Base-by-base conservation (phyloP, 805 yeast species). In the Schwanniomyces polymorphus region DNA sequence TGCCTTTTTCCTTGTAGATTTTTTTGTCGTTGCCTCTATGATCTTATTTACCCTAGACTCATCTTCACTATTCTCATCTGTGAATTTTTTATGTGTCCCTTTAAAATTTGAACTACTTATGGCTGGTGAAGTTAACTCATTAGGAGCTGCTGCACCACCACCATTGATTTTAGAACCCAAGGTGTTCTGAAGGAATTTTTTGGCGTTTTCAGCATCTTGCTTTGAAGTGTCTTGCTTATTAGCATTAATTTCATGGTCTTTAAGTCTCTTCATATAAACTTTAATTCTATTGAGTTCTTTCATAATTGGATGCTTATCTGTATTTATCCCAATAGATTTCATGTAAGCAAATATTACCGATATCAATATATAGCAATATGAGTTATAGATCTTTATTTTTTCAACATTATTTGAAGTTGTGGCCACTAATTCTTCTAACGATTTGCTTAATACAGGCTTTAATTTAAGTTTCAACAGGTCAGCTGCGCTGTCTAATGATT, bases 211-310 rank as follows among this genome's bases (percentile, higher is more conserved):
- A 4, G 67, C 60, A 33, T 70, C 68, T 5, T 63, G 63, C n/a
- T 63, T 51, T n/a, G 46, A 44, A 7, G 44, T 25, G n/a, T 58
- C 56, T 6, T 52, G 48, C 37, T 63, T 46, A 47, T 59, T 51
- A 28, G 55, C 44, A 48, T 65, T 41, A 45, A 41, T 28, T 17
- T 68, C 70, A 5, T 74, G 61, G 3, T 59, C 69, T 53, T 80
- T 80, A 31, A 80, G 74, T 57, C 82, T 75, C 33, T 75, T 75
- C 82, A 86, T 85, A 53, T 85, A 86, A n/a, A 73, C 58, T 60
- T 85, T 86, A 35, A 88, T 84, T 50, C 91, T 72, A 7, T 70
- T 74, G 44, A 88, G 68, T 57, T 87, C 95, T 27, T 68, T 68
- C 83, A 84, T 81, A 17, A 90, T 78, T 2, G 85, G 83, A 54